Evolutionary conservation across 1,284 basidiomycete genomes (phyloP), one percentile per base, ranked within the genome.

Genomic region (Ceratobasidium sp.): DNA sequence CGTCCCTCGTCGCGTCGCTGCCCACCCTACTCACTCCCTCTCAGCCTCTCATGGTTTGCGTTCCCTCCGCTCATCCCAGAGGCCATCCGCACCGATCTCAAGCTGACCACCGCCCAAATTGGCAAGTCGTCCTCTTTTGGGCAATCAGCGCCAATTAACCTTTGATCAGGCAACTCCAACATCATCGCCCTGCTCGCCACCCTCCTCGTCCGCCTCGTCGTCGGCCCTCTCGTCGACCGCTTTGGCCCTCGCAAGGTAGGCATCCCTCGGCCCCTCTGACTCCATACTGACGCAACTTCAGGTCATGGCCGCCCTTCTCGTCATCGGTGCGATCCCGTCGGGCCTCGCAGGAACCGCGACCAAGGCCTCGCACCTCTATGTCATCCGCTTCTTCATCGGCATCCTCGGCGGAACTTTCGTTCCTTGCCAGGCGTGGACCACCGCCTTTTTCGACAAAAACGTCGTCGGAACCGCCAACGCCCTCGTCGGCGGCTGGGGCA

Each of bases 1-100:
- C 73, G 78, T 76, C 3, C 12, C 9, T n/a, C 14, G 23, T 6
- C 43, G 30, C 14, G 12, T 74, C 67, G 26, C 45, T 76, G 73
- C 77, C 5, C 76, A 1, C 10, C 45, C 4, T 41, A 67, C 32
- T 21, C 77, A 73, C 77, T 78, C 59, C 76, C 79, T 43, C 78
- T 14, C 46, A 82, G 81, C 75, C 77, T 88, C 23, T 85, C 87
- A 16, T 90, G 89, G 89, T 90, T 90, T 74, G 88, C 88, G 0
- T 89, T 89, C 77, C 82, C 87, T 18, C 88, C 88, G 0, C 82
- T 90, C 10, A 83, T 88, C 53, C 85, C 88, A 0, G 86, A 88
- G 46, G 87, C 85, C 3, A 88, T 90, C 78, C 85, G 84, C 73
- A 76, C 77, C 5, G 89, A 90, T 77, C 82, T 90, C 67, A 79